Base-by-base conservation (phyloP, 139 green algal genomes). In the Coelastrella sp. region DNA sequence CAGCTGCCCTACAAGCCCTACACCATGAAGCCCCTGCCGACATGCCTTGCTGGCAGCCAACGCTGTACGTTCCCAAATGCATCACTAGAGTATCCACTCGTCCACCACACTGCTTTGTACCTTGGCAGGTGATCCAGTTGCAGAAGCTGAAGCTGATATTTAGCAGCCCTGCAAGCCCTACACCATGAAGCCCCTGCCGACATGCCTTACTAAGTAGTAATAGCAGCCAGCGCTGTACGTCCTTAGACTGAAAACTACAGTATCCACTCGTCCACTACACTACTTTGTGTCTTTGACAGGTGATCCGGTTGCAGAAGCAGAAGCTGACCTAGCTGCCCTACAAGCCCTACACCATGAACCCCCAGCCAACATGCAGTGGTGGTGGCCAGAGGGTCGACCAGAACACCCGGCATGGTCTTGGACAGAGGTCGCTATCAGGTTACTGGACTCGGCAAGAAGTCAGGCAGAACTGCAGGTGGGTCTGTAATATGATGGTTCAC, bases 381-480 rank as follows among this genome's bases (percentile, higher is more conserved):
- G 85, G 85, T 90, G 85, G 85, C 85, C 85, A 16, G n/a, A 61
- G 7, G 3, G 20, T 58, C 61, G 61, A 47, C 73, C 73, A 61
- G 59, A 83, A 61, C 32, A 68, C 22, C 73, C 56, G 4, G 16
- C 60, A 16, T 74, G 23, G 20, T 5, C 10, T n/a, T 90, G 85
- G 85, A 54, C 74, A 13, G 85, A 90, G 58, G 47, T 90, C 11
- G 85, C 73, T 22, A 84, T 88, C 5, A 47, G 83, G 4, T 19
- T 88, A 68, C 4, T 88, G 47, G 54, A 80, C 66, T 57, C 68
- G 13, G 7, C 47, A 57, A 20, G 7, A n/a, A 54, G 68, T 3
- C 66, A 88, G 7, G 74, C 22, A 16, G 74, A n/a, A 19, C 7
- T 80, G 23, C 22, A 80, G 74, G 74, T 80, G 7, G 74, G n/a